Base-by-base conservation (phyloP, 192 early-diverging fungal species). In the Dimargaris verticillata region DNA sequence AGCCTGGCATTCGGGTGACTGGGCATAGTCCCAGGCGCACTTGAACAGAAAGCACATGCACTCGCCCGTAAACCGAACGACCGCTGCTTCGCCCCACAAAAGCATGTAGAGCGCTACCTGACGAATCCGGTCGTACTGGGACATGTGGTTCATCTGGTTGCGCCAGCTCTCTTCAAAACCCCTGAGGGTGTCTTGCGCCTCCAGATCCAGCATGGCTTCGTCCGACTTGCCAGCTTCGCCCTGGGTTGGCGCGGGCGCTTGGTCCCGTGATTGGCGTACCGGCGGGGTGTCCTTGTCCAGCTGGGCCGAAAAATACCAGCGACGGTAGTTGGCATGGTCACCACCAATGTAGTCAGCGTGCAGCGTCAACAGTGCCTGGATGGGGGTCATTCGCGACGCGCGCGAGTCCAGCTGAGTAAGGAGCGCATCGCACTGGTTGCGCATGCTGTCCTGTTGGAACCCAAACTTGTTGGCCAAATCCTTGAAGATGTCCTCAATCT, bases 331-430 rank as follows among this genome's bases (percentile, higher is more conserved):
- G 60, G 85, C 80, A 55, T 85, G 71, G 63, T 84, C 83, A 44
- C 87, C 87, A 55, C 85, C 87, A 64, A 89, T 80, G 61, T 83
- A 86, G 63, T 89, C 87, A 14, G 84, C 83, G 64, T 89, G 85
- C 15, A 89, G 64, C 45, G 82, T 83, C 28, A 83, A 68, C 46
- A 89, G 62, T 38, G 87, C 87, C 67, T 82, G 74, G 17, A 77
- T 74, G 10, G 85, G 79, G 24, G 74, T 72, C 80, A 87, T 82
- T 13, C 87, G 76, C 17, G 85, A 85, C 9, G 85, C 80, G 60
- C 87, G 77, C 20, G 85, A 87, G 62, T 89, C 85, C 2, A 89
- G 73, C 81, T 86, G 83, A 20, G 80, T 80, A 81, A 89, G 83
- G 50, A 85, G 72, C 43, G 84, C 78, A 17, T 89, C 85, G 58